Percentiles rank a stretch among this genome's conserved stretches.
phyloP scores from a whole-genome alignment of 1,284 basidiomycete species.

The Rugiboletus extremiorientalis region DNA sequence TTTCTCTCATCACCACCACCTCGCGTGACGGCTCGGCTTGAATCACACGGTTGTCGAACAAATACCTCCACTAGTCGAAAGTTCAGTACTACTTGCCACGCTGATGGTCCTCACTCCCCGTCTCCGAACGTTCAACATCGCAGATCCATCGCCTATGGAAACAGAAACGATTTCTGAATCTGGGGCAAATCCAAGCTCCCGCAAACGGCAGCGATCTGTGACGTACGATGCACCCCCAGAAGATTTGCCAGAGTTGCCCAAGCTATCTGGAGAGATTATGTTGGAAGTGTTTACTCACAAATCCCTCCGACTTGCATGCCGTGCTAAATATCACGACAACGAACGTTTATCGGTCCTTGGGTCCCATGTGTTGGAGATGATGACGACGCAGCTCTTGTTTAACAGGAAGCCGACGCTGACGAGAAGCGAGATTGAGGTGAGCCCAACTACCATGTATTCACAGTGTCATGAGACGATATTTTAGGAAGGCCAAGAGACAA shows the following conservation, averaged over 20 bases:
- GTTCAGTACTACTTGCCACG: constrained; percentile 11
- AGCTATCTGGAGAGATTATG: constrained; percentile 49
- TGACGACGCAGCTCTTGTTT: constrained; percentile 52
- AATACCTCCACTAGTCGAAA: constrained; percentile 15
- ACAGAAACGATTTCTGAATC: constrained; percentile 30
- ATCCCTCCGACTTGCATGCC: constrained; percentile 52
- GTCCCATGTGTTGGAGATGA: constrained; percentile 48
- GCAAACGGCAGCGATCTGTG: constrained; percentile 35
- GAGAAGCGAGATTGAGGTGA: constrained; percentile 50
- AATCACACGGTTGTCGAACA: constrained; percentile 14
- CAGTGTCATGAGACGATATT: constrained; percentile 26
- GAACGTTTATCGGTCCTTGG: constrained; percentile 59
- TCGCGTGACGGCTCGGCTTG: constrained; percentile 14
- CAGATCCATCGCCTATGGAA: constrained; percentile 36
- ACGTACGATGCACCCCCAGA: constrained; percentile 31
- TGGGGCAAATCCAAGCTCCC: constrained; percentile 23
- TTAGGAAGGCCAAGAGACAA: constrained; percentile 36
- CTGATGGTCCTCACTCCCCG: constrained; percentile 37
- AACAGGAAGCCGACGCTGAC: constrained; percentile 52
- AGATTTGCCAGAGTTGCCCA: constrained; percentile 40
- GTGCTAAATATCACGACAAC: constrained; percentile 53
- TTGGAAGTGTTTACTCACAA: constrained; percentile 68
- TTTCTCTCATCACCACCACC: constrained; percentile 27
- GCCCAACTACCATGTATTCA: constrained; percentile 19
- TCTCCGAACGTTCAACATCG: constrained; percentile 37